Evolutionary conservation across 371 early-diverging fungal species (phyloP).

Genomic region (Globomyces sp.): DNA sequence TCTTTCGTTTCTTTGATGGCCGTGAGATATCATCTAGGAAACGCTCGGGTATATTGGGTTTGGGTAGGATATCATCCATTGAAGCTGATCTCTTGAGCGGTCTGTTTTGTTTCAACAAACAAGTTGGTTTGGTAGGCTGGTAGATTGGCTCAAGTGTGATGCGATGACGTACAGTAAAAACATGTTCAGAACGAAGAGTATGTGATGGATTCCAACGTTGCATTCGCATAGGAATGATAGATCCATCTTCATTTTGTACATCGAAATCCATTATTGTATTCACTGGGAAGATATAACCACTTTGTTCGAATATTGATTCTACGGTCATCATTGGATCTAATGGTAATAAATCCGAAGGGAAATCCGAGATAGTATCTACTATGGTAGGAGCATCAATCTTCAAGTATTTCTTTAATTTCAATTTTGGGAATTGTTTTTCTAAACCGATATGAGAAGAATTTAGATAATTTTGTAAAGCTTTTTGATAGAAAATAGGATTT

Average conservation of each 20-base stretch:
- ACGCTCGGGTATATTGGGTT: neutral
- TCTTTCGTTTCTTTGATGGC: neutral
- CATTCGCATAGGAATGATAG: conserved; percentile 7
- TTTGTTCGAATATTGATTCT: conserved; percentile 1
- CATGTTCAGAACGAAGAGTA: neutral
- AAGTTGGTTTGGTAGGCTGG: neutral
- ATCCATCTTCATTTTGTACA: neutral
- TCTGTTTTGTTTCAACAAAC: too few species aligned
- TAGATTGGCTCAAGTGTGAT: neutral
- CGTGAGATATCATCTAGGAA: too few species aligned
- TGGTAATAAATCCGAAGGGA: neutral
- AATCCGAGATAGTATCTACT: conserved; percentile 2
- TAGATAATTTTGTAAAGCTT: too few species aligned
- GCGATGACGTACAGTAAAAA: conserved; percentile 1
- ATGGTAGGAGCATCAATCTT: neutral
- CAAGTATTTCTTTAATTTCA: too few species aligned
- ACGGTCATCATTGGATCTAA: conserved; percentile 5
- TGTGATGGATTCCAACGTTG: conserved; percentile 7
- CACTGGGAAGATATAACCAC: conserved; percentile 8
- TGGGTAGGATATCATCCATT: neutral
- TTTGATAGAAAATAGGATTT: too few species aligned
- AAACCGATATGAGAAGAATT: too few species aligned
- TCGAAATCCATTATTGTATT: conserved; percentile 11
- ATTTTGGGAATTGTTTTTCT: too few species aligned
- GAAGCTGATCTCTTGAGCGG: neutral